Evolutionary conservation across 2,329 filamentous ascomycete species (phyloP).

Genomic region (Neopestalotiopsis rosae): DNA sequence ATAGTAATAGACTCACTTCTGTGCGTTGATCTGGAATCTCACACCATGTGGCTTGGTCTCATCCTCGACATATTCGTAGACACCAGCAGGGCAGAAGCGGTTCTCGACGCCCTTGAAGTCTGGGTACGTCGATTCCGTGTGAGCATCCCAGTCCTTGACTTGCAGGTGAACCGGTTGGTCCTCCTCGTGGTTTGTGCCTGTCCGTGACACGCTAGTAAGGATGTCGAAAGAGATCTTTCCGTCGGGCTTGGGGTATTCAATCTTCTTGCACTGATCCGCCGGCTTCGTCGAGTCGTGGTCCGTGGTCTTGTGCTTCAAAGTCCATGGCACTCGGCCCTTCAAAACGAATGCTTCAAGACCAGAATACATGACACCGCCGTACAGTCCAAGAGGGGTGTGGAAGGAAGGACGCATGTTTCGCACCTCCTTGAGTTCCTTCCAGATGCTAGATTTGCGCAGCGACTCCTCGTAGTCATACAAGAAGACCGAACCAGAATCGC

Average conservation of each 20-base stretch:
- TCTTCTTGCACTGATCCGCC: conserved; percentile 82
- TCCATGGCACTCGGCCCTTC: conserved; percentile 89
- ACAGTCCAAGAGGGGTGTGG: conserved; percentile 83
- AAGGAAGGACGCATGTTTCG: conserved; percentile 98
- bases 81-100: conserved; percentile 94
- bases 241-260: conserved; percentile 96
- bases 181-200: conserved; percentile 98
- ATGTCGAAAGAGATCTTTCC: conserved; percentile 96
- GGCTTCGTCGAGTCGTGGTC: conserved; percentile 82
- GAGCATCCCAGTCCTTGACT: conserved; percentile 93
- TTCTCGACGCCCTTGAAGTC: conserved; percentile 93
- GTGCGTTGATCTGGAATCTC: conserved; percentile 95
- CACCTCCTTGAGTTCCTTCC: conserved; percentile 92
- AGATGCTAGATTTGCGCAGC: conserved; percentile 84
- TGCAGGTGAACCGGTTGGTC: conserved; percentile 97
- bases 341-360: conserved; percentile 89
- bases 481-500: conserved; percentile 76
- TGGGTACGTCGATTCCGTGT: conserved; percentile 83
- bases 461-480: conserved; percentile 93
- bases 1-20: conserved; percentile 77
- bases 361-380: conserved; percentile 90
- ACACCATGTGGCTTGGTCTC: conserved; percentile 84
- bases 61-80: conserved; percentile 98
- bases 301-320: conserved; percentile 79
- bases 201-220: conserved; percentile 90